Evolutionary conservation across 208 protist genomes (phyloP).

Genomic region (Strigomonas culicis): DNA sequence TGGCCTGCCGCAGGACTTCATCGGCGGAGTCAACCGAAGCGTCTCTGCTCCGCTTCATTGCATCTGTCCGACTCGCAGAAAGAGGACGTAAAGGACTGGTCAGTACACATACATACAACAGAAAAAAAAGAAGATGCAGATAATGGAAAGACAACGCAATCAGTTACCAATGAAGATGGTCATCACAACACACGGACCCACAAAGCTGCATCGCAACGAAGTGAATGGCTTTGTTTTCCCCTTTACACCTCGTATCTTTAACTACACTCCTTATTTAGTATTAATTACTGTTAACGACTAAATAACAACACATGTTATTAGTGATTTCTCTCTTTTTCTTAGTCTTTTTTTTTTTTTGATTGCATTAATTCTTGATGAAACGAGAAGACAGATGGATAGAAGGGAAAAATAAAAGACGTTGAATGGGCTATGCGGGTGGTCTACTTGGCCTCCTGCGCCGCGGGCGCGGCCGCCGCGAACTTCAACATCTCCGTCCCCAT

Average conservation of each 20-base stretch:
- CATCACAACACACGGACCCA: too few species aligned
- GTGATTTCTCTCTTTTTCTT: slow-evolving; percentile 6
- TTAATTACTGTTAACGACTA: background rate
- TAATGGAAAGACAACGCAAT: background rate
- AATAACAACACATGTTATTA: background rate
- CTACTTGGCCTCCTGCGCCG: slow-evolving; percentile 17
- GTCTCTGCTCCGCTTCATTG: too few species aligned
- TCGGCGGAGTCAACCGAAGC: too few species aligned
- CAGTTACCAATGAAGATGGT: background rate
- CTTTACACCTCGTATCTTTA: too few species aligned
- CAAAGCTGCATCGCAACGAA: too few species aligned
- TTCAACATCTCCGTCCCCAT: slow-evolving; percentile 80
- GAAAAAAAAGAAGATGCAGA: slow-evolving; percentile 12
- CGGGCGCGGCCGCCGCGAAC: slow-evolving; percentile 35
- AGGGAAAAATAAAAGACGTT: slow-evolving; percentile 5
- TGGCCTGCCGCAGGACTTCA: too few species aligned
- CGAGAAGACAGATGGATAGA: background rate
- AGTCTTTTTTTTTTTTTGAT: slow-evolving; percentile 7
- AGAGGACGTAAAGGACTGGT: too few species aligned
- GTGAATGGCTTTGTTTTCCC: too few species aligned
- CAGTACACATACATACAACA: background rate
- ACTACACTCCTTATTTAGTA: too few species aligned
- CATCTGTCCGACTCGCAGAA: too few species aligned
- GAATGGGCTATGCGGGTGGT: slow-evolving; percentile 4
- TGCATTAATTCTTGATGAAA: background rate